Evolutionary conservation across 495 filamentous ascomycete genomes (phyloP).

Genomic region (Xylaria venustula): DNA sequence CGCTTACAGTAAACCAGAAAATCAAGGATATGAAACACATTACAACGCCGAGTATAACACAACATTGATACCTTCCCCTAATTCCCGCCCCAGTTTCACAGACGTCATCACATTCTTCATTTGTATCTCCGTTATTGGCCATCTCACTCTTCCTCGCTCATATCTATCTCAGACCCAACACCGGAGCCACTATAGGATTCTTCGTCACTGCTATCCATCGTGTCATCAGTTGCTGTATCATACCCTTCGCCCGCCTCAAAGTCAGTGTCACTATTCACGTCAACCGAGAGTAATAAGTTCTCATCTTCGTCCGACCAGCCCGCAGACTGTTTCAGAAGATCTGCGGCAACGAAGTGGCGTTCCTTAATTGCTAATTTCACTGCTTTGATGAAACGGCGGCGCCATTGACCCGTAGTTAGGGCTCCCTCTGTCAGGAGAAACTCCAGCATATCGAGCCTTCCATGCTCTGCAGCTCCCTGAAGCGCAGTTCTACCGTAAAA

Average conservation of each 20-base stretch:
- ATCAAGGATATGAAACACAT: too few relatives aligned
- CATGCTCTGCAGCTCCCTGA: constrained; percentile 43
- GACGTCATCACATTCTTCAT: too few relatives aligned
- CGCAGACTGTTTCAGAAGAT: neutral
- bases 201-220: too few relatives aligned
- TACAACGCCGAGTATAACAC: too few relatives aligned
- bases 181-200: too few relatives aligned
- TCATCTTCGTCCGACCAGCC: neutral
- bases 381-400: neutral
- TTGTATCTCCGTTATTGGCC: too few relatives aligned
- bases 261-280: neutral
- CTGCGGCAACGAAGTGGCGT: neutral
- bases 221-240: too few relatives aligned
- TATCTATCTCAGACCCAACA: too few relatives aligned
- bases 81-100: too few relatives aligned
- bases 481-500: constrained; percentile 37
- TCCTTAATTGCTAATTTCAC: neutral
- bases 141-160: too few relatives aligned
- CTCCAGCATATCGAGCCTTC: constrained; percentile 41
- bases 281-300: neutral
- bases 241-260: neutral
- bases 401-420: neutral
- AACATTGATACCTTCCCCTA: too few relatives aligned
- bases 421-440: constrained; percentile 8
- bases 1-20: too few relatives aligned